Base-by-base conservation (phyloP, 345 rosid genomes). In the Camelina neglecta region DNA sequence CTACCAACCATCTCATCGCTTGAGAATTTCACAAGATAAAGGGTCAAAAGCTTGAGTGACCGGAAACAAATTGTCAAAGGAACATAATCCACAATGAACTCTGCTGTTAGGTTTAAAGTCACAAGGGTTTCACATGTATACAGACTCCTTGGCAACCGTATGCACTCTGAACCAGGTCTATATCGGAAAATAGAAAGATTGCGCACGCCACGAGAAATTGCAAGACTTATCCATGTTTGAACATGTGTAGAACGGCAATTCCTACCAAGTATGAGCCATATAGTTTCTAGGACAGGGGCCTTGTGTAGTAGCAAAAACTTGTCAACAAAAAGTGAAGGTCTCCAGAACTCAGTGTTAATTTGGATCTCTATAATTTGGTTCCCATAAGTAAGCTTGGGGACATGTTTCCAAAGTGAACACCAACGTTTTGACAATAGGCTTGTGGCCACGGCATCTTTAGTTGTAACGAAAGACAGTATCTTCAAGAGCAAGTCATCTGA, bases 351-450 rank as follows among this genome's bases (percentile, higher is more conserved):
- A 44, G 48, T 44, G 16, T 26, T n/a, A n/a, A n/a, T n/a, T 4
- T 53, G 48, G 48, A 44, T 44, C 12, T 3, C 4, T 10, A 39
- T 39, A 42, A 4, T 11, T 53, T 53, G 15, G 3, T 21, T 53
- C 15, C 7, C 2, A 24, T 11, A 53, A 1, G 0, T 11, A 23
- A 72, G 53, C 51, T 7, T 26, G 26, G 21, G 76, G 6, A 45
- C 51, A 31, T 31, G 35, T 31, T 60, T 61, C 76, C 76, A 72
- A 26, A 61, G 53, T 24, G 24, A 13, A 49, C 42, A 4, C 69
- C 69, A 61, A 6, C 69, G 69, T 51, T 29, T 62, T 6, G 76
- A 72, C 76, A 72, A 62, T 62, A 72, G 54, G 53, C 61, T 36
- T 24, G 77, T 42, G 24, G 63, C 15, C 45, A 73, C 63, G 1